Base-by-base conservation (phyloP, 2,329 filamentous ascomycete genomes). In the Cyphellophora attinorum region DNA sequence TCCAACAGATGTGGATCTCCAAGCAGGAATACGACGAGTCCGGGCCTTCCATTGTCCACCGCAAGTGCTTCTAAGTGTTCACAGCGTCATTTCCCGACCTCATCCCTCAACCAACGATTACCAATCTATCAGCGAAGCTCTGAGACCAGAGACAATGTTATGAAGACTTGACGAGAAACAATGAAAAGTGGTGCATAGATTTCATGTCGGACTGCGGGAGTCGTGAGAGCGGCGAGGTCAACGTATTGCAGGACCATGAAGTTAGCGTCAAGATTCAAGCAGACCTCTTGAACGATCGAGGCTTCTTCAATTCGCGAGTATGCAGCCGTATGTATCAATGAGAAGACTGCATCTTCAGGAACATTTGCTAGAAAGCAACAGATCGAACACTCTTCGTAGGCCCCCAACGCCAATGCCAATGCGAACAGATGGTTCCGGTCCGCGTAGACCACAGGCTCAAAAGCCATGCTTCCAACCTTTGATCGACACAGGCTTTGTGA, bases 1-100 rank as follows among this genome's bases (percentile, higher is more conserved):
- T 98, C 89, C 91, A 98, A 79, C 91, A 98, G 76, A 98, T 98
- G 91, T 98, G 91, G 91, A 96, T 98, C 81, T 98, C 91, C 59
- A 98, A 98, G 86, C 91, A 98, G 76, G 89, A 96, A 78, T 96
- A 96, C 81, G 91, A 98, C 76, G 91, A 96, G 85, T 91, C 82
- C 68, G 89, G 89, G 72, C 91, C 89, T 58, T 95, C 88, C 61
- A 96, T 96, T 63, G 89, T 96, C 60, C 89, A 96, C 83, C 85
- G 88, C 81, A 96, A 95, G 85, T 95, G 89, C 85, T 95, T 95
- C 83, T 95, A 94, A 81, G 78, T 33, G 21, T 29, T 13, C 8
- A 29, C 13, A 29, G 8, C 6, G 6, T 6, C 21, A 25, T 8
- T 25, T n/a, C 21, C 21, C 21, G 21, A 25, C 21, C 21, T 25